Evolutionary conservation across 2,329 filamentous ascomycete genomes (phyloP).

Genomic region (Emergomyces orientalis): DNA sequence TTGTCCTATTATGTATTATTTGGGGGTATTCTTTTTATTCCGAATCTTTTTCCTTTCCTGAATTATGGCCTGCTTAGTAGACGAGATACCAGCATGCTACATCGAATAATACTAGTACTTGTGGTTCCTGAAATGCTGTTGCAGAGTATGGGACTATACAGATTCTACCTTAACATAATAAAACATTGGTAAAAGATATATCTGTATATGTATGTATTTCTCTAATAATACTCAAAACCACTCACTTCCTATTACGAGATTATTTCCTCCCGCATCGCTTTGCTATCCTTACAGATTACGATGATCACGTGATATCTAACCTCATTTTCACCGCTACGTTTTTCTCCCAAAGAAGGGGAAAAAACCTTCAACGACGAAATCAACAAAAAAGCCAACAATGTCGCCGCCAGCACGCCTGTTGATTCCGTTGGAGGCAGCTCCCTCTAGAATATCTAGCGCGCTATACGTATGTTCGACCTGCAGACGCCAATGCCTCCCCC

Average conservation of each 20-base stretch:
- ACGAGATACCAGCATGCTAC: neutral
- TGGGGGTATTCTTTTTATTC: neutral
- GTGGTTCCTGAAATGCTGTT: neutral
- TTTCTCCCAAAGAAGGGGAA: too few relatives aligned
- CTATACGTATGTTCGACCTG: constrained; percentile 35
- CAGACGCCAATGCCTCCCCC: constrained; percentile 29
- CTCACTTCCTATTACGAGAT: neutral
- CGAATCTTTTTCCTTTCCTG: neutral
- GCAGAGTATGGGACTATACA: neutral
- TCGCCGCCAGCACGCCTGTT: constrained; percentile 31
- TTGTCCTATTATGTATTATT: neutral
- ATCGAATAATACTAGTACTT: neutral
- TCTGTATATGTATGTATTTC: neutral
- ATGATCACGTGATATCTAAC: neutral
- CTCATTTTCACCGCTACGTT: too few relatives aligned
- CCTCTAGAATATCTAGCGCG: constrained; percentile 21
- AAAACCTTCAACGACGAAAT: neutral
- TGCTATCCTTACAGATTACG: too few relatives aligned
- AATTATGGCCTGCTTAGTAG: neutral
- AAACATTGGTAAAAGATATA: neutral
- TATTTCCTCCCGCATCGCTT: neutral
- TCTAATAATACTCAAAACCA: neutral
- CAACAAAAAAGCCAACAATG: constrained; percentile 25
- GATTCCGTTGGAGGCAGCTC: constrained; percentile 27
- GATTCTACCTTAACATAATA: neutral